Conservation (phyloP, 345 rosid species). For the Diplotaxis tenuifolia region DNA sequence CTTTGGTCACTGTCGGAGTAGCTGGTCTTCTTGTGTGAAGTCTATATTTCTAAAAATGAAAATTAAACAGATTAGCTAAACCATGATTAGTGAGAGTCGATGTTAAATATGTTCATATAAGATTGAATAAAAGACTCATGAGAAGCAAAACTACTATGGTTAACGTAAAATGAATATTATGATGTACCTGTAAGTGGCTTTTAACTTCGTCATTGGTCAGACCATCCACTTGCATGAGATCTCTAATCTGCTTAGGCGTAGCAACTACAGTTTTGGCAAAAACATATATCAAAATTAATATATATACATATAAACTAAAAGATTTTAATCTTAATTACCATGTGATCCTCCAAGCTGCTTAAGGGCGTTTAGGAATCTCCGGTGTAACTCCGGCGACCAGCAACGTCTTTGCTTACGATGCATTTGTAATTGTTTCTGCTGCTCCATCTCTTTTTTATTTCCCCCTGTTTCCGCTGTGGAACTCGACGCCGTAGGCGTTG, state of each 20-base stretch:
- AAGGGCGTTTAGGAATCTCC: slow-evolving; percentile 78
- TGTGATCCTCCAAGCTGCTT: slow-evolving; percentile 91
- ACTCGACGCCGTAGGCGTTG: slow-evolving; percentile 49
- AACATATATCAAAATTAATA: not conserved
- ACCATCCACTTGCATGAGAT: slow-evolving; percentile 93
- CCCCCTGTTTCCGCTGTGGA: slow-evolving; percentile 35
- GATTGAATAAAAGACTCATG: not conserved
- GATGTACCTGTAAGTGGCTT: slow-evolving; percentile 87
- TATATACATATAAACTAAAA: no score
- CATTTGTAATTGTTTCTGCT: not conserved
- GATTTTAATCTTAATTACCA: slow-evolving; percentile 26
- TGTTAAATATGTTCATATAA: not conserved
- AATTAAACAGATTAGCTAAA: no score
- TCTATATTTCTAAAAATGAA: slow-evolving; percentile 74
- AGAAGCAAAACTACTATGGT: not conserved
- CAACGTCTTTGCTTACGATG: slow-evolving; percentile 78
- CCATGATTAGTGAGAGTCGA: not conserved
- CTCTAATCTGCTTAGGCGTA: slow-evolving; percentile 92
- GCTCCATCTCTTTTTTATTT: slow-evolving; percentile 37
- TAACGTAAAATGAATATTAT: not conserved
- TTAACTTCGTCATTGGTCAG: slow-evolving; percentile 93
- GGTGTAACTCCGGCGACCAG: slow-evolving; percentile 94
- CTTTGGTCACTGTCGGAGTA: slow-evolving; percentile 24
- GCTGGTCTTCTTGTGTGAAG: slow-evolving; percentile 78
- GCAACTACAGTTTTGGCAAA: slow-evolving; percentile 50